A percentile compares a stretch with the other conserved stretches of the same genome.
These are phyloP conservation scores for Boletus sensibilis DNA, from an alignment of 768 basidiomycete species.

Conservation along the genomic window DNA sequence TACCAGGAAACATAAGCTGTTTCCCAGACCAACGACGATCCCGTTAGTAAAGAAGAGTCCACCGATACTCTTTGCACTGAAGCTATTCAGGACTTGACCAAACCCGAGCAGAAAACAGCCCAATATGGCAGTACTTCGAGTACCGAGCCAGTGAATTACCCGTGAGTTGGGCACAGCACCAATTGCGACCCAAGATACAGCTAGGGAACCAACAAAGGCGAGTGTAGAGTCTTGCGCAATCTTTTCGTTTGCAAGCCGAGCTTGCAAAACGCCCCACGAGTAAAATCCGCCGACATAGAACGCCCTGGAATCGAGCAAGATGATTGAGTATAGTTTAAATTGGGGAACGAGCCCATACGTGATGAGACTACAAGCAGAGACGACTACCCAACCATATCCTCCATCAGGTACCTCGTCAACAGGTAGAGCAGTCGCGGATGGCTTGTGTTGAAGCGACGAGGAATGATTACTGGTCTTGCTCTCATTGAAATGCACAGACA, in stretches of 20 bases:
- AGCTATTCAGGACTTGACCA: slow-evolving; percentile 30
- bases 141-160: slow-evolving; percentile 32
- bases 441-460: not conserved
- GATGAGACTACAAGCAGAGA: slow-evolving; percentile 30
- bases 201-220: slow-evolving; percentile 35
- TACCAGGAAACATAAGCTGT: slow-evolving; percentile 28
- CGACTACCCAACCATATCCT: slow-evolving; percentile 35
- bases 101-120: slow-evolving; percentile 30
- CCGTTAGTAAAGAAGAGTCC: slow-evolving; percentile 32
- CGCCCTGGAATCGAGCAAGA: slow-evolving; percentile 17
- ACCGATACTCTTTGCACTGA: slow-evolving; percentile 18
- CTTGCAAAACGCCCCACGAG: slow-evolving; percentile 34
- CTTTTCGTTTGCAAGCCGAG: slow-evolving; percentile 26
- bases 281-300: slow-evolving; percentile 28
- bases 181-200: slow-evolving; percentile 30
- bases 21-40: slow-evolving; percentile 30
- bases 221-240: slow-evolving; percentile 26
- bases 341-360: slow-evolving; percentile 16
- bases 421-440: not conserved
- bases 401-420: slow-evolving; percentile 27
- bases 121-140: slow-evolving; percentile 28
- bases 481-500: not conserved
- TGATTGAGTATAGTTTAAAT: not conserved
- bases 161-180: slow-evolving; percentile 30
- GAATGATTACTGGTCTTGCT: not conserved